phyloP scores from a whole-genome alignment of 2,329 filamentous ascomycete genomes.

The Hysterium pulicare region DNA sequence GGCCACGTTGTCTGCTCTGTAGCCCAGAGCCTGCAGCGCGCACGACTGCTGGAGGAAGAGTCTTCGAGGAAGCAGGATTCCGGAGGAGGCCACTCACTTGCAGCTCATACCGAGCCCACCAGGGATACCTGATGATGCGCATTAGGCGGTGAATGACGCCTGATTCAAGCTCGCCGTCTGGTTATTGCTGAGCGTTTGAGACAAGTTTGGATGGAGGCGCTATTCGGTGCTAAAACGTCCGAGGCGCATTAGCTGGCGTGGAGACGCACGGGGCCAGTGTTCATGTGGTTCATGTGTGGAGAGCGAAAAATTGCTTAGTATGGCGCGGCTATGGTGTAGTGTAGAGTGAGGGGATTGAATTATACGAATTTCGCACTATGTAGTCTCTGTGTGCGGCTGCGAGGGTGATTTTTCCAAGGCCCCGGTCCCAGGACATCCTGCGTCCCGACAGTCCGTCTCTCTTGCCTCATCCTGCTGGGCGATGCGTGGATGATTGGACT shows the following conservation, averaged over 20 bases:
- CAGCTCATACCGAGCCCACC: constrained; percentile 20
- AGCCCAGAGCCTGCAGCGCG: background rate
- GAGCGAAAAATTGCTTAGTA: too few species aligned
- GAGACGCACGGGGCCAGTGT: constrained; percentile 34
- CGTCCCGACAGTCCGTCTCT: constrained; percentile 23
- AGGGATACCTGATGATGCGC: constrained; percentile 27
- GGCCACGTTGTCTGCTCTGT: constrained; percentile 25
- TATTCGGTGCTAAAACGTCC: constrained; percentile 27
- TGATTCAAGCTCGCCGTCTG: constrained; percentile 22
- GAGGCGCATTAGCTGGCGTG: constrained; percentile 33
- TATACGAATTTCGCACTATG: background rate
- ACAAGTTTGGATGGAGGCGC: constrained; percentile 25
- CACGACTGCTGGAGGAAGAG: background rate
- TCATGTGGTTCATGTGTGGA: too few species aligned
- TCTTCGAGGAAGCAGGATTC: background rate
- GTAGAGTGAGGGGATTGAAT: too few species aligned
- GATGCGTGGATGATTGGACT: constrained; percentile 13
- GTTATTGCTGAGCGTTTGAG: constrained; percentile 23
- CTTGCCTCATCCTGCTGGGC: constrained; percentile 16
- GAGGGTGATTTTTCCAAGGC: constrained; percentile 27
- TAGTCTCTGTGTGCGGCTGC: constrained; percentile 20
- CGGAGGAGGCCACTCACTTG: constrained; percentile 15
- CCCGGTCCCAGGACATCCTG: constrained; percentile 21
- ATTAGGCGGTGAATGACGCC: constrained; percentile 35
- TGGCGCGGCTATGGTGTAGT: too few species aligned